Evolutionary conservation across 768 basidiomycete species (phyloP), one percentile per base, ranked within the genome.

Genomic region (Boletus subparvulus): DNA sequence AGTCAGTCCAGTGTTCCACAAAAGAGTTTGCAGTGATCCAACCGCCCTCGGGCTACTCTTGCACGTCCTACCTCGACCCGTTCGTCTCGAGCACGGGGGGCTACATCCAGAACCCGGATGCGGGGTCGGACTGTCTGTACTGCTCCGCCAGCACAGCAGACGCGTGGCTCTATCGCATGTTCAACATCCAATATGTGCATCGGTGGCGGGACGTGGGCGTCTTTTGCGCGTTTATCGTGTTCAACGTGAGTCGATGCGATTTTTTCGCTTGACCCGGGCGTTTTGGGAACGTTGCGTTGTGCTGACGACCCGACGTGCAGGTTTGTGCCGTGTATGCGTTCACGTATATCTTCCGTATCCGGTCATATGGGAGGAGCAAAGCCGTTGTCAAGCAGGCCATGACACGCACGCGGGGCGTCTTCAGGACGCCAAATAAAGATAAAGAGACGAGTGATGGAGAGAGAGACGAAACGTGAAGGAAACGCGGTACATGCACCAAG

Each of bases 81-180:
- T 87, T 74, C 65, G 76, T 83, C 41, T 35, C 58, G 14, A 47
- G 52, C 6, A 63, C 71, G 14, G 78, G 83, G 2, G 83, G 84
- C 2, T 83, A 83, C 64, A 40, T 85, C n/a, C 42, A 69, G 26
- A 74, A 83, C 55, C 70, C 77, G 0, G 50, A 65, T 24, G 76
- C 74, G 1, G 72, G 71, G 3, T 64, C 65, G 5, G 61, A 60
- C 16, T 85, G 84, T 68, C 58, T 69, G 36, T 83, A 80, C 72
- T 93, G 91, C 64, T 69, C 83, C 4, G 75, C 77, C 37, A 66
- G 75, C n/a, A 78, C 78, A 0, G 83, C 87, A 0, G 85, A 91
- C 66, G 67, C 77, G 41, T 89, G 82, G 60, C 30, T 70, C 5
- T 47, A 19, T 32, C 8, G 17, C 4, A 40, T 0, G 58, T 88